These are phyloP conservation scores for Metschnikowia proteae DNA, from an alignment of 805 yeast genomes.

Conservation along the genomic window DNA sequence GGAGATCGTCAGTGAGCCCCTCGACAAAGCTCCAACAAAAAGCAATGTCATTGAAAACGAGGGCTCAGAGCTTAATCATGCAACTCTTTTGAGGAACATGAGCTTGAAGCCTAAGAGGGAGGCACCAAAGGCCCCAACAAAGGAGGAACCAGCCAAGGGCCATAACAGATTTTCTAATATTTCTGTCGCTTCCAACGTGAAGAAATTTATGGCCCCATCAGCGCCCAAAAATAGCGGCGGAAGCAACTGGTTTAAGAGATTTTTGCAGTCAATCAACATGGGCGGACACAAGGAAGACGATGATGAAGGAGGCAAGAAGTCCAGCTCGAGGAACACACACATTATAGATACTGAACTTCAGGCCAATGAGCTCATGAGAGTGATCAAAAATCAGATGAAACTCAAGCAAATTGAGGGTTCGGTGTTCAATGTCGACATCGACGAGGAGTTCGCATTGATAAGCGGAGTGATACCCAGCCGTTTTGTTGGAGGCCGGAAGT, in stretches of 20 bases:
- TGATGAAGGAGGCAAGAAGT: slow-evolving; percentile 4
- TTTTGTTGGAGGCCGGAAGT: slow-evolving; percentile 42
- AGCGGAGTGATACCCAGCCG: slow-evolving; percentile 47
- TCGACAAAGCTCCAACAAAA: background rate
- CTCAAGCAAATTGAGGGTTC: slow-evolving; percentile 50
- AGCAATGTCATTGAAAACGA: background rate
- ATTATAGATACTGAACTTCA: slow-evolving; percentile 33
- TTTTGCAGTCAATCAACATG: slow-evolving; percentile 26
- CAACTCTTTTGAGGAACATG: slow-evolving; percentile 20
- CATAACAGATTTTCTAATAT: slow-evolving; percentile 36
- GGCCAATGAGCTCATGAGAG: slow-evolving; percentile 29
- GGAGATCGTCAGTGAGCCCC: background rate
- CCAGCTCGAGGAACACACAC: slow-evolving; percentile 20
- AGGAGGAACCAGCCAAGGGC: slow-evolving; percentile 11
- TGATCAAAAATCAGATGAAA: slow-evolving; percentile 40
- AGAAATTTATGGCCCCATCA: slow-evolving; percentile 5
- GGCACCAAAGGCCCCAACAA: slow-evolving; percentile 38
- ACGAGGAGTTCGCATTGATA: slow-evolving; percentile 41
- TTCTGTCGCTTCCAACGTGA: slow-evolving; percentile 20
- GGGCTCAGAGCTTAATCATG: background rate
- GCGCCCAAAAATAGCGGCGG: slow-evolving; percentile 16
- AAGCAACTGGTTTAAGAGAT: slow-evolving; percentile 35
- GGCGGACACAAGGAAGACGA: slow-evolving; percentile 9
- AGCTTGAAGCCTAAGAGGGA: slow-evolving; percentile 37
- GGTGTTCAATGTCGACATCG: slow-evolving; percentile 38